These are phyloP conservation scores for Alternaria sp. DNA, from an alignment of 2,329 filamentous ascomycete species.

Conservation along the genomic window DNA sequence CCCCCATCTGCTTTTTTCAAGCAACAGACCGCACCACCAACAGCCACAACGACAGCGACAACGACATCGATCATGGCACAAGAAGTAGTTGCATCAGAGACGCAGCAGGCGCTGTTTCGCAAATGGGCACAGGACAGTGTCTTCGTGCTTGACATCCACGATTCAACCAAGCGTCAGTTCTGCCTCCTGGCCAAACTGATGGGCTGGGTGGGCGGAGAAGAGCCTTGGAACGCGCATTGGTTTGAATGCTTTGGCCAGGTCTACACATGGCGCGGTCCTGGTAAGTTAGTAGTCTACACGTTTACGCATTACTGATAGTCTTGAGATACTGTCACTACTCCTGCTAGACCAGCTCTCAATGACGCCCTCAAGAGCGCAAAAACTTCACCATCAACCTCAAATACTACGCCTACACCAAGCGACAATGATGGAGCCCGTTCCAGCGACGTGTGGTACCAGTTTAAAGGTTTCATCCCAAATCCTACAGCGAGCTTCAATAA, in stretches of 20 bases:
- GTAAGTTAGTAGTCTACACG: background rate
- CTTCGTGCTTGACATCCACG: conserved; percentile 8
- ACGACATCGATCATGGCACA: background rate
- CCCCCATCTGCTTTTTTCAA: no score
- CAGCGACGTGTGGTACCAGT: conserved; percentile 1
- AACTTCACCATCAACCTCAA: background rate
- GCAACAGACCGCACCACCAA: background rate
- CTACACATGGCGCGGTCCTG: conserved; percentile 13
- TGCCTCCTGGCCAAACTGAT: conserved; percentile 8
- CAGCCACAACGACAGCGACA: background rate
- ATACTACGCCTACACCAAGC: background rate
- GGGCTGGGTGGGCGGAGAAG: conserved; percentile 13
- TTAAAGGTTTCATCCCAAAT: conserved; percentile 8
- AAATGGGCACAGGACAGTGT: background rate
- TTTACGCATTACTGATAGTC: background rate
- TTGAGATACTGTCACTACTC: background rate
- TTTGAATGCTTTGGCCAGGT: conserved; percentile 3
- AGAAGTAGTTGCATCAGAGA: background rate
- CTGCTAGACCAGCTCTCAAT: background rate
- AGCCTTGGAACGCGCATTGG: conserved; percentile 11
- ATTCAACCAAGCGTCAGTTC: conserved; percentile 12
- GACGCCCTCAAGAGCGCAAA: background rate
- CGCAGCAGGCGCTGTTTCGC: conserved; percentile 1
- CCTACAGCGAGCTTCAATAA: conserved; percentile 12
- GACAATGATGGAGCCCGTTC: background rate